Percentiles rank a stretch among this genome's conserved stretches.
Conservation (phyloP, 352 stramenopile species). For the Ophiocytium majus region DNA sequence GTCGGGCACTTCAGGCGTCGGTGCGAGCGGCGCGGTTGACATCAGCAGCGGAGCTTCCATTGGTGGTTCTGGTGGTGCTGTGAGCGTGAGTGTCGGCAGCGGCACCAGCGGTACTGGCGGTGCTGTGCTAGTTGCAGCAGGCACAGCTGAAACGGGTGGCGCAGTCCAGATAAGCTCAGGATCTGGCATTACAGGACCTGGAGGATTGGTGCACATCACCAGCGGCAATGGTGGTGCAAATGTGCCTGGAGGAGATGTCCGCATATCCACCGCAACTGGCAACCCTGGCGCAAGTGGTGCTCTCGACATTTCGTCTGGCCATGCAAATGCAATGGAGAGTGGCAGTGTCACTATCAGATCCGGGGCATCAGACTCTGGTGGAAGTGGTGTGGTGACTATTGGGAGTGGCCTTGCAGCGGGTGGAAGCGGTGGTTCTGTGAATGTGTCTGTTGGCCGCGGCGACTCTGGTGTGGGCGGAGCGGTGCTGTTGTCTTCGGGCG, state of each 20-base stretch:
- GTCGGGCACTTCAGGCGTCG: neutral
- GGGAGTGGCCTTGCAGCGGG: conserved; percentile 34
- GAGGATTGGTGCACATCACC: neutral
- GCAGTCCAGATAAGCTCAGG: conserved; percentile 25
- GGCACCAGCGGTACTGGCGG: conserved; percentile 32
- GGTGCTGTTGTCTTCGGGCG: conserved; percentile 23
- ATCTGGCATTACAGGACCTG: neutral
- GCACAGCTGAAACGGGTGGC: conserved; percentile 20
- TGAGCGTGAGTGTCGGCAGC: conserved; percentile 35
- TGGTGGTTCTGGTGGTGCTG: neutral
- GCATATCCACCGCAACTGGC: neutral
- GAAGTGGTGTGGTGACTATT: conserved; percentile 43
- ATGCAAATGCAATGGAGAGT: neutral
- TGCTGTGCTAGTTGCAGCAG: conserved; percentile 24
- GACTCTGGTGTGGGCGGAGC: conserved; percentile 26
- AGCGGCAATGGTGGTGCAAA: neutral
- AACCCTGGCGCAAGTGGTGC: conserved; percentile 31
- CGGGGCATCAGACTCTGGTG: conserved; percentile 34
- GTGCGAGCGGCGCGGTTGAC: neutral
- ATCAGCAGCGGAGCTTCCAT: neutral
- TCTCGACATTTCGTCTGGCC: neutral
- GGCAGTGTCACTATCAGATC: conserved; percentile 39
- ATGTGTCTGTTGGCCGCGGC: conserved; percentile 44
- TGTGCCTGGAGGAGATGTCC: neutral
- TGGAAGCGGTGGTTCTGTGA: conserved; percentile 39